phyloP scores from a whole-genome alignment of 1,139 yeast species.

The Lodderomyces pseudojiufengensis region DNA sequence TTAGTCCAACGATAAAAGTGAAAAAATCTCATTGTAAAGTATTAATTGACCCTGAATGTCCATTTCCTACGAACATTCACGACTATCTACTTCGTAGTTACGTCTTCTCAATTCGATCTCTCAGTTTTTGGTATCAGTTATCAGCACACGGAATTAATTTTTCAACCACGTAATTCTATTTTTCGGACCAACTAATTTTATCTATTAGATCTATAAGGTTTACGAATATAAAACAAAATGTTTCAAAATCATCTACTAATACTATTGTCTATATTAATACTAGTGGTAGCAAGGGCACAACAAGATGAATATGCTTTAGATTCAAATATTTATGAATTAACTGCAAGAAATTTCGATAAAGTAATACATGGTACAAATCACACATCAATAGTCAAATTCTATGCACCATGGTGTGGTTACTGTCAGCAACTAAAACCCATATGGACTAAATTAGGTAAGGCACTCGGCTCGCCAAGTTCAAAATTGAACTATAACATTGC shows the following conservation, averaged over 20 bases:
- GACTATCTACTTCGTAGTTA: too few relatives aligned
- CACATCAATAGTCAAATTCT: conserved; percentile 82
- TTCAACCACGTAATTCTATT: too few relatives aligned
- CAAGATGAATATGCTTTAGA: conserved; percentile 36
- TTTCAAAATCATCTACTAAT: conserved; percentile 1
- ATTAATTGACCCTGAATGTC: too few relatives aligned
- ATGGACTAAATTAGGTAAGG: conserved; percentile 61
- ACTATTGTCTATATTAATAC: conserved; percentile 3
- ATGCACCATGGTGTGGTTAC: conserved; percentile 97
- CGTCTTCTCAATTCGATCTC: too few relatives aligned
- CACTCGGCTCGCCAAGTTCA: conserved; percentile 37
- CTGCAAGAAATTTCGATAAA: conserved; percentile 55
- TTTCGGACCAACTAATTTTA: too few relatives aligned
- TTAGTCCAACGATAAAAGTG: too few relatives aligned
- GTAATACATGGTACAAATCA: conserved; percentile 68
- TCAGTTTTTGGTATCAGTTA: too few relatives aligned
- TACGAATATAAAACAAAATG: too few relatives aligned
- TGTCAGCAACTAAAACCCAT: conserved; percentile 58
- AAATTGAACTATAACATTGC: conserved; percentile 68
- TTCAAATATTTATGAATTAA: conserved; percentile 54
- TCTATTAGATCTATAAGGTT: too few relatives aligned
- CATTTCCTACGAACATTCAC: too few relatives aligned
- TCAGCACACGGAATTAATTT: too few relatives aligned
- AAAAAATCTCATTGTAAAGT: too few relatives aligned
- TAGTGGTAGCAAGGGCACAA: conserved; percentile 11